Conservation (phyloP, 2,329 filamentous ascomycete species). For the Geoglossum cookeanum region DNA sequence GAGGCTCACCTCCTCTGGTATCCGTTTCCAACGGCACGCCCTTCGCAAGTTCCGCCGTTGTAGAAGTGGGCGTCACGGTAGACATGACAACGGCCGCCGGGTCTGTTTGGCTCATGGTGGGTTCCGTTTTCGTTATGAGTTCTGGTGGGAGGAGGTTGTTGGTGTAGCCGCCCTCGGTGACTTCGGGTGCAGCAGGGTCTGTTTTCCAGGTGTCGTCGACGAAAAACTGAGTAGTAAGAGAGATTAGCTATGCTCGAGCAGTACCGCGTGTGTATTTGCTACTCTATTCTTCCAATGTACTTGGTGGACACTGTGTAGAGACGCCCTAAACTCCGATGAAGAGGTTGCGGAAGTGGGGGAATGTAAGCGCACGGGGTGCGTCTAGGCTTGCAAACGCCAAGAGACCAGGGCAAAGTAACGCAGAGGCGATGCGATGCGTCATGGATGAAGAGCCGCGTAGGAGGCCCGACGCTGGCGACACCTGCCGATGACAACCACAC, state of each 20-base stretch:
- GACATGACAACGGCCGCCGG: constrained; percentile 3
- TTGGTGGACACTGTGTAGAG: too few species aligned
- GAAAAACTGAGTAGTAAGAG: constrained; percentile 48
- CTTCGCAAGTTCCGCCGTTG: constrained; percentile 51
- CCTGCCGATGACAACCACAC: too few species aligned
- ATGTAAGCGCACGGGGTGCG: neutral
- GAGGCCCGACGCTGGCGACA: neutral
- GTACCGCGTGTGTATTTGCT: constrained; percentile 7
- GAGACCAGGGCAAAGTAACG: neutral
- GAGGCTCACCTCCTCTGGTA: neutral
- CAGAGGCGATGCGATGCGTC: neutral
- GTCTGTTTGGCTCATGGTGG: neutral
- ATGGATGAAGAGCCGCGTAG: neutral
- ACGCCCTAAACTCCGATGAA: neutral
- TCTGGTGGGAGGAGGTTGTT: constrained; percentile 81
- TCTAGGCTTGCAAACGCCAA: neutral
- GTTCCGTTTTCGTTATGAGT: constrained; percentile 32
- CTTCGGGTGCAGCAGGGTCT: constrained; percentile 62
- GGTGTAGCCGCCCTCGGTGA: constrained; percentile 60
- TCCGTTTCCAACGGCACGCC: constrained; percentile 41
- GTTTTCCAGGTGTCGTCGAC: constrained; percentile 82
- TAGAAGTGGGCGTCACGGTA: constrained; percentile 28
- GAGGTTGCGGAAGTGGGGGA: neutral
- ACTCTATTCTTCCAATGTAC: neutral
- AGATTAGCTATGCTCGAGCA: neutral